phyloP scores from a whole-genome alignment of 2,329 filamentous ascomycete species.

The Exophiala calicioides region DNA sequence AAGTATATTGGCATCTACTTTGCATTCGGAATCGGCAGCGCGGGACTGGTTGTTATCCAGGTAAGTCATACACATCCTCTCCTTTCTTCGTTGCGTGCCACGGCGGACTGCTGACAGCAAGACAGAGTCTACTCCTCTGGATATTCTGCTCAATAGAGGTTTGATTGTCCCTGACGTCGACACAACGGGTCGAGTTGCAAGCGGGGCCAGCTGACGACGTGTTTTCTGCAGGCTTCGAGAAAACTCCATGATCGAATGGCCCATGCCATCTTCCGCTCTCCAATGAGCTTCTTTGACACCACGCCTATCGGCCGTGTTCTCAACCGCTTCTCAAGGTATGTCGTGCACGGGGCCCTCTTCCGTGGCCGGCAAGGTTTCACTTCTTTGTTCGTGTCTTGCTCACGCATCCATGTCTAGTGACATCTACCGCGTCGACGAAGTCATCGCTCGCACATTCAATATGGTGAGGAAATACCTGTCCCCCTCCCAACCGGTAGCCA shows the following conservation, averaged over 20 bases:
- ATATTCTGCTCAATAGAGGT: constrained; percentile 99
- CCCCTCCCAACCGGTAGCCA: constrained; percentile 33
- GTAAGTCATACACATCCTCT: no score
- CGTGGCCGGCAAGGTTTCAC: not conserved
- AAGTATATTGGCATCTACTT: constrained; percentile 97
- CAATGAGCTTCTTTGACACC: constrained; percentile 98
- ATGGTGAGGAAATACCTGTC: no score
- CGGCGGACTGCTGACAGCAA: constrained; percentile 12
- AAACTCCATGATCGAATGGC: constrained; percentile 98
- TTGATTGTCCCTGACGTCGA: constrained; percentile 35
- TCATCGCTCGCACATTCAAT: constrained; percentile 94
- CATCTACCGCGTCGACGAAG: constrained; percentile 75
- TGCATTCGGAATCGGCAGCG: constrained; percentile 84
- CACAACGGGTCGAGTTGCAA: constrained; percentile 3
- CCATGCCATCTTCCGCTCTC: constrained; percentile 92
- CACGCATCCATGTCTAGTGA: constrained; percentile 41
- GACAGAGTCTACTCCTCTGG: constrained; percentile 84
- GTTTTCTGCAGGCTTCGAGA: constrained; percentile 68
- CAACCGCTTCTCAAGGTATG: constrained; percentile 89
- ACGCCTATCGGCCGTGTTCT: constrained; percentile 95
- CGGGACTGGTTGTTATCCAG: constrained; percentile 82
- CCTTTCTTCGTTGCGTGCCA: constrained; percentile 2
- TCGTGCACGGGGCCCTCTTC: constrained; percentile 20
- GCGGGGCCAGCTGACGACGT: no score
- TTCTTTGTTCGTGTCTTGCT: not conserved